phyloP scores from a whole-genome alignment of 2,329 filamentous ascomycete species.

The Curvularia verruculosa region DNA sequence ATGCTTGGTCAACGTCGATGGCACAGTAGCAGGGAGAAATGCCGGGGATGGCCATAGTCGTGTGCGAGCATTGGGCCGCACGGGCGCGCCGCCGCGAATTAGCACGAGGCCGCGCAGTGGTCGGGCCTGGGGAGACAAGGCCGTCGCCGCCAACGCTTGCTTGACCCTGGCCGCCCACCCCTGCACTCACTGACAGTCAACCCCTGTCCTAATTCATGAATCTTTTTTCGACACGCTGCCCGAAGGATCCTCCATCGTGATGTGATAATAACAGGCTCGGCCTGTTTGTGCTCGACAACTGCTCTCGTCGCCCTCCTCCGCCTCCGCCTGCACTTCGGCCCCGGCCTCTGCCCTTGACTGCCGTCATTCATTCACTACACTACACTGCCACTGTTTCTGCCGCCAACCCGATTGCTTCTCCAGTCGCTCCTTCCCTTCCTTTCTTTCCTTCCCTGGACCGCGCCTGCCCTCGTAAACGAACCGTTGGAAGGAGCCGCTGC shows the following conservation, averaged over 20 bases:
- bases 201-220: constrained; percentile 21
- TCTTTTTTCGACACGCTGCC: constrained; percentile 20
- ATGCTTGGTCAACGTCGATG: constrained; percentile 12
- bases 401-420: constrained; percentile 12
- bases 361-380: not conserved
- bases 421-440: constrained; percentile 33
- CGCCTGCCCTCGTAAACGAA: constrained; percentile 26
- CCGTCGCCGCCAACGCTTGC: constrained; percentile 32
- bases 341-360: not conserved
- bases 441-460: constrained; percentile 35
- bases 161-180: constrained; percentile 27
- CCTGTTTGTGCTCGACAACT: constrained; percentile 7
- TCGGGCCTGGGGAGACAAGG: constrained; percentile 20
- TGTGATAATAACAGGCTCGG: constrained; percentile 22
- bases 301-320: not conserved
- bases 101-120: constrained; percentile 16
- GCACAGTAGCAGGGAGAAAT: constrained; percentile 14
- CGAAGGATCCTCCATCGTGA: constrained; percentile 19
- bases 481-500: constrained; percentile 38
- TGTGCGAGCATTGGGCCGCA: too few species aligned
- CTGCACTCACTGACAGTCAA: constrained; percentile 27
- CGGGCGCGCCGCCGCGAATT: constrained; percentile 31
- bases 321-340: not conserved
- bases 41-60: constrained; percentile 26
- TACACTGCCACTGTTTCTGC: not conserved